Evolutionary conservation across 345 rosid species (phyloP), one percentile per base, ranked within the genome.

Genomic region (rapeseed (Brassica napus)): DNA sequence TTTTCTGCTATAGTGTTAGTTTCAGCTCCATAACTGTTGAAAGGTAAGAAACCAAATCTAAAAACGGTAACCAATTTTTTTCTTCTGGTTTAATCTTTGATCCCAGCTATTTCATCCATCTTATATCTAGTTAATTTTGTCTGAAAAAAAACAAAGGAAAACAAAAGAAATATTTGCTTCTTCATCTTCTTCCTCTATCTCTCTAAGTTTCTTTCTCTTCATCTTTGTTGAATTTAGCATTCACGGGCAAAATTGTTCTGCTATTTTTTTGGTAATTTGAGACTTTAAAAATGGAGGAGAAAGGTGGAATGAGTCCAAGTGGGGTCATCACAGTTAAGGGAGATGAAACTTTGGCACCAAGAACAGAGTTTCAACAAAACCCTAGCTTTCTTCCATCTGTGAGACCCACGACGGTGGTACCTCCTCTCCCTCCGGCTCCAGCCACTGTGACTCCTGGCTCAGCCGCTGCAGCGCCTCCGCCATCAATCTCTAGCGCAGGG

Each of bases 211-310:
- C 76, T 79, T 79, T 76, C 81, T 71, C 78, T 86, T 81, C 82
- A 71, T 68, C 82, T 81, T 81, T 18, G 55, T 68, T 52, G 57
- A n/a, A 47, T 42, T 42, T 10, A 42, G 31, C 58, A 44, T 47
- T 79, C 21, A 58, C 35, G 30, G 11, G 24, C 11, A 65, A 2
- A 77, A 63, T 31, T 62, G 68, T 75, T 14, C 31, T 37, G 68
- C 5, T 62, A 23, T 2, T 74, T 60, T 59, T 32, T 39, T 74
- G 52, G 16, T 26, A 21, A 39, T 72, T 73, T 44, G 77, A 30
- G 54, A 69, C 72, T 23, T 42, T 69, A 75, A 82, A 70, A 78
- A 94, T 92, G 97, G 98, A 89, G 79, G 89, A 80, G 77, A 89
- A 82, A 59, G 86, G 83, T 75, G 93, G 78, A 77, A 79, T 79